These are phyloP conservation scores for Phytophthora megakarya DNA, from an alignment of 352 stramenopile genomes.

Conservation along the genomic window DNA sequence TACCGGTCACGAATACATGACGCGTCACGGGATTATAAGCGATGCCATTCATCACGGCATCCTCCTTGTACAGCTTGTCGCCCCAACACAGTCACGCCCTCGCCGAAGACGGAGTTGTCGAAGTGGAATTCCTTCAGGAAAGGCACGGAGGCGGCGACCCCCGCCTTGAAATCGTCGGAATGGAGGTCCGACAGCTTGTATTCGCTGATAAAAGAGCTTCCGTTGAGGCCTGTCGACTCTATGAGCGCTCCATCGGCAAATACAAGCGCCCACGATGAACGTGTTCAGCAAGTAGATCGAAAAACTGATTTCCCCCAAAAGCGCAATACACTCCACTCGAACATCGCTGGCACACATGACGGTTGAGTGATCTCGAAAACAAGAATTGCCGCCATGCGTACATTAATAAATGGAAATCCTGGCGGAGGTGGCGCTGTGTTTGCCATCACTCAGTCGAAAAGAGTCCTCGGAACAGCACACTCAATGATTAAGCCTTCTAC, in stretches of 20 bases:
- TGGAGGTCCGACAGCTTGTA: conserved; percentile 46
- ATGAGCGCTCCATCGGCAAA: conserved; percentile 45
- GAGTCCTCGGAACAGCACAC: conserved; percentile 29
- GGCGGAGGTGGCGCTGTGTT: conserved; percentile 24
- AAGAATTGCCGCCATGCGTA: conserved; percentile 34
- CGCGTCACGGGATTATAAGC: conserved; percentile 65
- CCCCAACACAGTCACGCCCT: conserved; percentile 76
- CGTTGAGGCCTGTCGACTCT: conserved; percentile 75
- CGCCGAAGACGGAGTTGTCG: conserved; percentile 64
- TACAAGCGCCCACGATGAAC: conserved; percentile 53
- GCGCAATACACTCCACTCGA: conserved; percentile 45
- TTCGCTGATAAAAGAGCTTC: conserved; percentile 73
- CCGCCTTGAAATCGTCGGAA: conserved; percentile 14
- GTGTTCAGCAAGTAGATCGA: conserved; percentile 52
- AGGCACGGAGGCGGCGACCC: conserved; percentile 14
- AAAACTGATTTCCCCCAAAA: conserved; percentile 55
- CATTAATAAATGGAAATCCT: conserved; percentile 37
- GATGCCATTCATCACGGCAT: conserved; percentile 92
- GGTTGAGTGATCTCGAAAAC: conserved; percentile 45
- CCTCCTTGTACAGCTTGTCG: conserved; percentile 62
- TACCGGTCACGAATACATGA: conserved; percentile 80
- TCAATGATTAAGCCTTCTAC: conserved; percentile 35
- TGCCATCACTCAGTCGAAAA: conserved; percentile 43
- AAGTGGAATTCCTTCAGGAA: conserved; percentile 63
- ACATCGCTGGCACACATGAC: conserved; percentile 34